phyloP scores from a whole-genome alignment of 345 rosid species.

The Litchi chinensis region DNA sequence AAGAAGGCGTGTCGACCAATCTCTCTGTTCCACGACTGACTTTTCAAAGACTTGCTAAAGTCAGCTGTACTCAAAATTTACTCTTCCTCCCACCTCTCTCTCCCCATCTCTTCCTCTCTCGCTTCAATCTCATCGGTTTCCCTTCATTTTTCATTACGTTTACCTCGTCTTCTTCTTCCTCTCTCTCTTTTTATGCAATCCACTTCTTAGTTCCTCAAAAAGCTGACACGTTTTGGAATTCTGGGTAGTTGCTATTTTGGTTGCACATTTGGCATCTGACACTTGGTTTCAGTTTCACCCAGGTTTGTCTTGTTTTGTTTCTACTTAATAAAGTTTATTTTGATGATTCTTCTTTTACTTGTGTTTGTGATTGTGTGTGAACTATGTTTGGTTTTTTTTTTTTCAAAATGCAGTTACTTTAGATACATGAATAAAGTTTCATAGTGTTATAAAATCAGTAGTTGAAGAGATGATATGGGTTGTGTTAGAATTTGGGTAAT shows the following conservation, averaged over 20 bases:
- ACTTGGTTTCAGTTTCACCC: slow-evolving; percentile 4
- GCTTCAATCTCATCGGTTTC: neutral
- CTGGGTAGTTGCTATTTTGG: neutral
- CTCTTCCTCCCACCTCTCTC: neutral
- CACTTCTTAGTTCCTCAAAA: too few relatives aligned
- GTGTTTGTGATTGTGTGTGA: neutral
- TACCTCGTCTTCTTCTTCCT: neutral
- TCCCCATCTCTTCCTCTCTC: neutral
- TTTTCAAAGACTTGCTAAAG: neutral
- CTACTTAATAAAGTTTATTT: too few relatives aligned
- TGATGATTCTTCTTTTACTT: neutral
- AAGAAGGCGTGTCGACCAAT: neutral
- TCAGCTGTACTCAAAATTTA: neutral
- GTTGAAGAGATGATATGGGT: neutral
- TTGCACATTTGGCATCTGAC: neutral
- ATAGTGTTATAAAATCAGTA: neutral
- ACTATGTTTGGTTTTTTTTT: neutral
- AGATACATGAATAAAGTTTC: neutral
- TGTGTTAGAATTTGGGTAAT: neutral
- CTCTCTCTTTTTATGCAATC: neutral
- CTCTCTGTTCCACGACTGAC: neutral
- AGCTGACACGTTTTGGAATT: neutral
- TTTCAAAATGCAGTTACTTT: neutral
- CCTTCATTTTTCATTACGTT: too few relatives aligned
- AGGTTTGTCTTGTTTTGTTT: neutral